These are phyloP conservation scores for Neotropicomus parvogracilis DNA, from an alignment of 1,284 basidiomycete genomes.

Conservation along the genomic window DNA sequence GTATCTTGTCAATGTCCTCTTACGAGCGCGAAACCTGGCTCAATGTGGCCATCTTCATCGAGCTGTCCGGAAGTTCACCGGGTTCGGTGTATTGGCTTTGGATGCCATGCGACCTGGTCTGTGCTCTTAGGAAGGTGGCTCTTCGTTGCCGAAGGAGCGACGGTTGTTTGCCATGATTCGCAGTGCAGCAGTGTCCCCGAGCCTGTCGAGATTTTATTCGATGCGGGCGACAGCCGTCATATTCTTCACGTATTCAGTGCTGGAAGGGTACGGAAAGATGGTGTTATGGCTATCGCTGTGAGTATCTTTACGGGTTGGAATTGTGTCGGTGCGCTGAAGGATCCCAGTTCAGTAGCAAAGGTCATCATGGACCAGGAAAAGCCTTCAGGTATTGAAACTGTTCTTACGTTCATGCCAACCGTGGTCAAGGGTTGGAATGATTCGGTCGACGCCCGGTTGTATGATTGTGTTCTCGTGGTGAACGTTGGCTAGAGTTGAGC, in stretches of 20 bases:
- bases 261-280: background rate
- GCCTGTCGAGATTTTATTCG: background rate
- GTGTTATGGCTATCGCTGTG: constrained; percentile 7
- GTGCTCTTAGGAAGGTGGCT: constrained; percentile 6
- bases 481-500: too few relatives aligned
- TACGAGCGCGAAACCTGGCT: constrained; percentile 6
- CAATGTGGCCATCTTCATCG: constrained; percentile 7
- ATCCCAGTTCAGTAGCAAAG: constrained; percentile 5
- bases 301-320: constrained; percentile 7
- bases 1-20: background rate
- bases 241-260: constrained; percentile 3
- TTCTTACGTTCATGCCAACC: constrained; percentile 1
- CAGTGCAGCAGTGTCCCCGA: background rate
- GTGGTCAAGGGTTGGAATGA: background rate
- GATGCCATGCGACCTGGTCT: background rate
- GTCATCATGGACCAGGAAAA: constrained; percentile 1
- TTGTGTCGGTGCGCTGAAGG: background rate
- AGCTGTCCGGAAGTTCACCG: background rate
- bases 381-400: constrained; percentile 1
- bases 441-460: constrained; percentile 2
- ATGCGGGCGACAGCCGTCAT: background rate
- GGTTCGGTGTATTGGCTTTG: background rate
- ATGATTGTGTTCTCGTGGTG: constrained; percentile 7
- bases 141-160: constrained; percentile 6
- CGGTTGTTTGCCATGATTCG: constrained; percentile 11